Base-by-base conservation (phyloP, 305 asterid species). In the Petunia hybrid region DNA sequence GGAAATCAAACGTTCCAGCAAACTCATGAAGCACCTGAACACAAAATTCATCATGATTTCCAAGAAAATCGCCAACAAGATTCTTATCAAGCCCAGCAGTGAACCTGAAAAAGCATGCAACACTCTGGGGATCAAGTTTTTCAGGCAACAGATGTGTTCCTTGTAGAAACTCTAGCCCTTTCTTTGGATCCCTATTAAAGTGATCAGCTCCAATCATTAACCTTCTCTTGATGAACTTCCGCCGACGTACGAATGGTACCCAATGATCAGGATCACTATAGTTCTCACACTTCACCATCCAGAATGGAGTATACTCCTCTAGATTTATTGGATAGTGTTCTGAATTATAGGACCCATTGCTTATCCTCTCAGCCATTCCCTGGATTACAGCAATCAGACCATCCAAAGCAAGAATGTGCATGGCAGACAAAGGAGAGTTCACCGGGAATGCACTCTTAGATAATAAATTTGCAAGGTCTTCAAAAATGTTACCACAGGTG, bases 331-430 rank as follows among this genome's bases (percentile, higher is more conserved):
- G 91, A 82, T 82, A 82, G 83, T 70, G 85, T 80, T 94, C 99
- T 80, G 95, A 89, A 81, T 85, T 88, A 88, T 88, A 89, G 59
- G 91, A 89, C 60, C 95, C 97, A 82, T 96, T 94, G 85, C 96
- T 90, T 82, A 96, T 91, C 86, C 99, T 93, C 95, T 96, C 99
- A 82, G 98, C 98, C 98, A 96, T 96, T 84, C 99, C 99, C 90
- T 94, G 99, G 86, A 94, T 94, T 78, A 94, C 98, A 77, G 99
- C 95, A 82, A 96, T 96, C 85, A 96, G 91, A 80, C 98, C 99
- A 87, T 96, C 99, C 86, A 96, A 89, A 53, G 99, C 98, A 85
- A 96, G 99, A 87, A 94, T 93, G 85, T 96, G 99, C 99, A 94
- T 96, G 48, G 93, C 83, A 84, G 99, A 94, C 87, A 96, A 91